Base-by-base conservation (phyloP, 2,329 filamentous ascomycete genomes). In the Daldinia sp. region DNA sequence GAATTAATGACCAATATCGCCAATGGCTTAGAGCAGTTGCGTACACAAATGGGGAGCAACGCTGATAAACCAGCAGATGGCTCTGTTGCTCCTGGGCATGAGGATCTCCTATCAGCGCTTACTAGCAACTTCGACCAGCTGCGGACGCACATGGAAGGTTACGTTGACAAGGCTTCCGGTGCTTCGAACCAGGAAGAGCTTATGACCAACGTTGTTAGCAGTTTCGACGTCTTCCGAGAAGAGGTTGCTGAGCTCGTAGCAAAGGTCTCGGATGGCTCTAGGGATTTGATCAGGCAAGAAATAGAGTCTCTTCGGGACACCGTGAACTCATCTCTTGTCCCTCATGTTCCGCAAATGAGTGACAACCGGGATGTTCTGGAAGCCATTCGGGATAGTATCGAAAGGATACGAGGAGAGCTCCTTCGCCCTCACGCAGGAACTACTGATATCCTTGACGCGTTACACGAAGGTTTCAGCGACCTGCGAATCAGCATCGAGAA, bases 391-490 rank as follows among this genome's bases (percentile, higher is more conserved):
- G 88, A 87, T 50, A 93, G 94, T 1, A 85, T 98, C 41, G 92
- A 92, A 67, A 88, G 87, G 48, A 85, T 98, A 37, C 88, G 93
- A 4, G 85, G 88, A 15, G 94, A 98, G 72, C 87, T 97, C 56
- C 90, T 90, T 6, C 83, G 87, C 13, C 87, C 87, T 2, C 83
- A 87, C 50, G 83, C 86, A 15, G 93, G 94, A 71, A 95, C 93
- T 0, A 92, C 93, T 58, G 94, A 98, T 76, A 92, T 97, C 10
- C 85, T 98, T 1, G 93, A 97, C 76, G 92, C 94, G 0, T 84
- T 98, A 60, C 94, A 97, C 66, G 94, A 98, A 78, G 94, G 94
- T 1, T 86, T 98, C 6, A 90, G 92, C 69, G 90, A 91, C 54
- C 84, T 98, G 7, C 89, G 92, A 28, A 84, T 85, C 30, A 91